These are phyloP conservation scores for Pugionium cornutum DNA, from an alignment of 345 rosid genomes.

Conservation along the genomic window DNA sequence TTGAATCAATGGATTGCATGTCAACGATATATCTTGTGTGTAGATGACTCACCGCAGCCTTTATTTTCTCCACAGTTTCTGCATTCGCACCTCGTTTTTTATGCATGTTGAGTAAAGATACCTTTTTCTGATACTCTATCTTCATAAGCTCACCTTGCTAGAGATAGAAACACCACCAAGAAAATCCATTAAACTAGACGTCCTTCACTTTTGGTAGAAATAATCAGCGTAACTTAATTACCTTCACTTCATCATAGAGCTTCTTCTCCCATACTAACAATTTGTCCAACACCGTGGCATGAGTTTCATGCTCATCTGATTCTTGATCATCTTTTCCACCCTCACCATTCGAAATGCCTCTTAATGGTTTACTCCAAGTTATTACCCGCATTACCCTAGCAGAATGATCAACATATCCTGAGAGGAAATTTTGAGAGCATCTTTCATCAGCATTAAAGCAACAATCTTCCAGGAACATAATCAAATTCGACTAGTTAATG, in stretches of 20 bases:
- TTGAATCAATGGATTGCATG: too few relatives aligned
- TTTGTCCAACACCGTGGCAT: constrained; percentile 87
- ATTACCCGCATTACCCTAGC: constrained; percentile 92
- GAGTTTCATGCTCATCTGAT: constrained; percentile 78
- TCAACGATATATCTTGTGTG: constrained; percentile 94
- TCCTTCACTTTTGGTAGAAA: not conserved
- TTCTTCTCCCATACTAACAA: too few relatives aligned
- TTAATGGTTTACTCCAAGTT: constrained; percentile 86
- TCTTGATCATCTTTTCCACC: constrained; percentile 65
- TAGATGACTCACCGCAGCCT: constrained; percentile 89
- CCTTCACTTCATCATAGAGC: constrained; percentile 97
- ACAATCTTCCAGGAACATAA: constrained; percentile 17
- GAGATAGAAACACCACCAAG: constrained; percentile 20
- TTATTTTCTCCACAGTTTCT: constrained; percentile 86
- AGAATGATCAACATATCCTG: constrained; percentile 92
- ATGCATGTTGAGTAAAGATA: constrained; percentile 66
- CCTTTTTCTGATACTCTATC: constrained; percentile 88
- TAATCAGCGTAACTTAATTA: constrained; percentile 32
- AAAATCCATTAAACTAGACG: constrained; percentile 5
- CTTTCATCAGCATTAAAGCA: constrained; percentile 21
- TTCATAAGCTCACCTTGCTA: constrained; percentile 98
- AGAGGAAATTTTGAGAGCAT: constrained; percentile 9
- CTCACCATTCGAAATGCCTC: constrained; percentile 72
- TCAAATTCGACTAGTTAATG: not conserved
- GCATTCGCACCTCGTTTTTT: constrained; percentile 73